Evolutionary conservation across 208 protist genomes (phyloP).

Genomic region (Wallacemonas sp.): DNA sequence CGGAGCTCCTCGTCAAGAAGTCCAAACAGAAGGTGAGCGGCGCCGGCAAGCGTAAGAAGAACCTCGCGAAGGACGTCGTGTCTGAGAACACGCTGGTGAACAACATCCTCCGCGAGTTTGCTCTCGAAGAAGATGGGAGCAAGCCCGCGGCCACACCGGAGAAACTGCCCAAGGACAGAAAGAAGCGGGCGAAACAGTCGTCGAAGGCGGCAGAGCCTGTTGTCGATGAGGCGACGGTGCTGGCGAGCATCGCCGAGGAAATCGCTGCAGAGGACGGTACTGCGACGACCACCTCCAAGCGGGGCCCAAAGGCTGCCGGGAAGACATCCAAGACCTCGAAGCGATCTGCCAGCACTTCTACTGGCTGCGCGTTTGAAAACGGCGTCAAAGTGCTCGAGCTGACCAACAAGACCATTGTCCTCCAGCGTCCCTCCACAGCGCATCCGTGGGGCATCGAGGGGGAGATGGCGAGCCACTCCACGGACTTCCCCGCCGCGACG

Average conservation of each 20-base stretch:
- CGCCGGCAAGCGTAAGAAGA: too few species aligned
- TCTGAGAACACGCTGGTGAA: slow-evolving; percentile 2
- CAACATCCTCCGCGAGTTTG: neutral
- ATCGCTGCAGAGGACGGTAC: slow-evolving; percentile 26
- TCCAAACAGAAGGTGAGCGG: too few species aligned
- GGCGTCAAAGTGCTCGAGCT: slow-evolving; percentile 44
- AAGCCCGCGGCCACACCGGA: slow-evolving; percentile 13
- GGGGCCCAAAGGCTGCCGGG: neutral
- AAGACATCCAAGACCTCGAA: slow-evolving; percentile 3
- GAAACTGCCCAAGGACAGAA: neutral
- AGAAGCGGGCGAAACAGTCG: too few species aligned
- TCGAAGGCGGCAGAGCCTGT: slow-evolving; percentile 18
- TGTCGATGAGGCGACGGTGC: slow-evolving; percentile 25
- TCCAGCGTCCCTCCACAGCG: slow-evolving; percentile 41
- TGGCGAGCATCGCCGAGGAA: slow-evolving; percentile 9
- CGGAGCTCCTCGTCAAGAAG: too few species aligned
- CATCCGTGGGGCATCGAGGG: slow-evolving; percentile 56
- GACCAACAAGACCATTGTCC: slow-evolving; percentile 50
- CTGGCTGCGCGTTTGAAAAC: slow-evolving; percentile 48
- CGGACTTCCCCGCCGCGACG: slow-evolving; percentile 4
- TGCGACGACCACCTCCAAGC: too few species aligned
- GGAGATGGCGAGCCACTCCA: slow-evolving; percentile 19
- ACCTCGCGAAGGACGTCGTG: too few species aligned
- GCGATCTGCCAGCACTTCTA: slow-evolving; percentile 13
- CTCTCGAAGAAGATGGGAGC: neutral